Conservation (phyloP, 2,329 filamentous ascomycete genomes). For the Cryphonectria parasitica region DNA sequence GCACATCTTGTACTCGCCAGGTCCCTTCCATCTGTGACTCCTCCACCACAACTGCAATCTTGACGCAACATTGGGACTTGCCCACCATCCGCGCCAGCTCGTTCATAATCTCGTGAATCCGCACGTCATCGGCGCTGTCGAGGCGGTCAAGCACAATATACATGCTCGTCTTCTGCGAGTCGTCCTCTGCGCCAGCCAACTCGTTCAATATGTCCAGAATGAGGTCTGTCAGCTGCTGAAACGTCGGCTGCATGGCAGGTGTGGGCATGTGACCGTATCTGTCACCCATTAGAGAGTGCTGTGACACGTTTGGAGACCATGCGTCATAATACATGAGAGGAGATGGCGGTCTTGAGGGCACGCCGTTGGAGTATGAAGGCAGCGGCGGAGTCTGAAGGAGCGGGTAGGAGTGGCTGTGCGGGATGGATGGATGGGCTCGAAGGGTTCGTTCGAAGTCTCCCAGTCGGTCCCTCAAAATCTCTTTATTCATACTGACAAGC, state of each 20-base stretch:
- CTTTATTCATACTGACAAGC: conserved; percentile 6
- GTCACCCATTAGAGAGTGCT: neutral
- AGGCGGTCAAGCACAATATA: conserved; percentile 18
- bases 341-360: neutral
- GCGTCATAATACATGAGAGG: neutral
- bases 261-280: neutral
- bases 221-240: neutral
- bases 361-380: neutral
- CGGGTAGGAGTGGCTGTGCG: neutral
- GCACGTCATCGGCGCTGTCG: conserved; percentile 7
- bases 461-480: conserved; percentile 1
- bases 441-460: conserved; percentile 2
- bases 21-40: conserved; percentile 8
- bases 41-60: conserved; percentile 13
- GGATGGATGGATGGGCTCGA: neutral
- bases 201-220: neutral
- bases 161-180: neutral
- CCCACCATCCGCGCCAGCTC: neutral
- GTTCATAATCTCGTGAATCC: conserved; percentile 1
- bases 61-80: neutral
- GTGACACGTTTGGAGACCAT: neutral
- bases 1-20: conserved; percentile 2
- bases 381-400: neutral
- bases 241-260: neutral
- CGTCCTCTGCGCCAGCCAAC: neutral